phyloP scores from a whole-genome alignment of 306 rosid species.

The Styphnolobium japonicum region DNA sequence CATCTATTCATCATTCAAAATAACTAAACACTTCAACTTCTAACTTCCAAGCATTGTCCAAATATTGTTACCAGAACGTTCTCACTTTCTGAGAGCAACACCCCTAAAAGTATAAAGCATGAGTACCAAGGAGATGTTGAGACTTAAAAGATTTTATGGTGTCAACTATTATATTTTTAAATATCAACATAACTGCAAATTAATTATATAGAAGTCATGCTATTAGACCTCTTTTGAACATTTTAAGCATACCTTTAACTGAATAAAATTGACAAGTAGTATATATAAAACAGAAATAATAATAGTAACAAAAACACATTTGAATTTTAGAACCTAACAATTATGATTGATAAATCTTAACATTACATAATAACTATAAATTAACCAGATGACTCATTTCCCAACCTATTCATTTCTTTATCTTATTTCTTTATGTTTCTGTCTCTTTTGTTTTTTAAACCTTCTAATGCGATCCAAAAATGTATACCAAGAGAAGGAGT shows the following conservation, averaged over 20 bases:
- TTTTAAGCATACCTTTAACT: neutral
- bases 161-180: neutral
- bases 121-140: constrained; percentile 4
- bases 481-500: constrained; percentile 1
- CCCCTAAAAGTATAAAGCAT: neutral
- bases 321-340: constrained; percentile 3
- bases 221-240: neutral
- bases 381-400: constrained; percentile 12
- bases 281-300: neutral
- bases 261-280: neutral
- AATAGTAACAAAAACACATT: neutral
- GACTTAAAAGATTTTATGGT: neutral
- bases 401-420: neutral
- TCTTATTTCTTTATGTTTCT: neutral
- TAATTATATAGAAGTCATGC: neutral
- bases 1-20: constrained; percentile 5
- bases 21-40: neutral
- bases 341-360: neutral
- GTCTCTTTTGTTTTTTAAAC: neutral
- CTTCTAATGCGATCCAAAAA: constrained; percentile 8
- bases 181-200: neutral
- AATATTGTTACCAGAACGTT: neutral
- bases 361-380: neutral
- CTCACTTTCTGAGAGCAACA: constrained; percentile 9
- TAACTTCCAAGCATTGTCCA: neutral